Conservation (phyloP, 2,329 filamentous ascomycete species). For the Claviceps sorghi region DNA sequence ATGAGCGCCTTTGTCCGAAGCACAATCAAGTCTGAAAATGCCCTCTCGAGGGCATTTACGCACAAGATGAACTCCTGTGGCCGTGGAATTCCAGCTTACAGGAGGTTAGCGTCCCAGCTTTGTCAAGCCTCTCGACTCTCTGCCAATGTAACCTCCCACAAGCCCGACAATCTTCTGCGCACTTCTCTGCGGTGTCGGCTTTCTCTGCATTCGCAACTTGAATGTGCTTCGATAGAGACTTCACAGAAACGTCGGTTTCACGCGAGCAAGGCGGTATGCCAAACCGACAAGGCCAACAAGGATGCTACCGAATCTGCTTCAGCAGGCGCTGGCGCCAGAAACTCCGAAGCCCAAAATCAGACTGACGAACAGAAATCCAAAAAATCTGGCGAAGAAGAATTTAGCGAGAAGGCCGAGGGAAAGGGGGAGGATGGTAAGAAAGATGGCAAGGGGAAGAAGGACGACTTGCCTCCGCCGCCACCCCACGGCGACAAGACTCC, state of each 20-base stretch:
- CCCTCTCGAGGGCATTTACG: constrained; percentile 26
- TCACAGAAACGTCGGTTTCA: constrained; percentile 20
- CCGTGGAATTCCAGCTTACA: constrained; percentile 30
- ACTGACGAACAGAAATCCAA: constrained; percentile 30
- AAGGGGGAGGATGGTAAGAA: constrained; percentile 14
- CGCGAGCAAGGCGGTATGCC: constrained; percentile 14
- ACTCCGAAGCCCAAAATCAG: constrained; percentile 20
- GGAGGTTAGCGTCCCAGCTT: constrained; percentile 29
- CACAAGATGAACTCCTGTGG: constrained; percentile 21
- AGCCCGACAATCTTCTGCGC: constrained; percentile 15
- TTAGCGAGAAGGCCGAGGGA: constrained; percentile 32
- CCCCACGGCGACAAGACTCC: constrained; percentile 96
- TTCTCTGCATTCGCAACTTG: constrained; percentile 19
- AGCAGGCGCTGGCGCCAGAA: constrained; percentile 19
- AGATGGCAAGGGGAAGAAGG: constrained; percentile 45
- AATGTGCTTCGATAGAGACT: constrained; percentile 18
- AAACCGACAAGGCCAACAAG: constrained; percentile 22
- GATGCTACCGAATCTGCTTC: constrained; percentile 8
- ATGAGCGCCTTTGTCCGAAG: constrained; percentile 35
- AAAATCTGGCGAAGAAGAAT: constrained; percentile 24
- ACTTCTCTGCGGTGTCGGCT: constrained; percentile 32
- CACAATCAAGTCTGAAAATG: constrained; percentile 25
- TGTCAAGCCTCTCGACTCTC: constrained; percentile 15
- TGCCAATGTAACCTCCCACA: constrained; percentile 14
- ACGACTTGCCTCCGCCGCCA: constrained; percentile 70